Base-by-base conservation (phyloP, 768 basidiomycete genomes). In the Phaeolepiota aurea region DNA sequence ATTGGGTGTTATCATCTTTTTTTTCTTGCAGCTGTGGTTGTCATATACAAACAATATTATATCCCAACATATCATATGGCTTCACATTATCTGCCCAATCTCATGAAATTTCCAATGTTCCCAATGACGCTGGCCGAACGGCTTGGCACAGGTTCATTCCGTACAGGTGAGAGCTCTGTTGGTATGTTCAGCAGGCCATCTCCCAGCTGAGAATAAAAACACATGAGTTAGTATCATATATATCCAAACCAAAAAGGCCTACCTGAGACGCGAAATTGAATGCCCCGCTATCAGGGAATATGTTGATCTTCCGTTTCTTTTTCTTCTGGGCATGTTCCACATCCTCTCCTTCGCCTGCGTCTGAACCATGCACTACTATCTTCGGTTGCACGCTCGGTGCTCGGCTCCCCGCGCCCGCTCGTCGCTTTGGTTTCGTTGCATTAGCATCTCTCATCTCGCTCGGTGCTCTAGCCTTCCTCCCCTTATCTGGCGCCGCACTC, bases 271-370 rank as follows among this genome's bases (percentile, higher is more conserved):
- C 46, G 46, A 68, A 61, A 46, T 69, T 64, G 62, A 77, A 77
- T 16, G 66, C 70, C 13, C 68, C 59, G 23, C 63, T 60, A 18
- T 58, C 40, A 3, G 64, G 62, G 50, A 80, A 80, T n/a, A 82
- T 48, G 44, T 78, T 77, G 40, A 86, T 76, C 59, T 78, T 83
- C 46, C 80, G 72, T 51, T 76, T 82, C 61, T 82, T 84, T 64
- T 80, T 82, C 61, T 75, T 79, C 12, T 61, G 71, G 5, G 44
- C 60, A 28, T 49, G 37, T n/a, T 46, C 56, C 38, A 56, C 50
- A 3, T 50, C 50, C 14, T 52, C 54, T 16, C 45, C 56, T 10
- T 50, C 49, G 20, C 42, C 53, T 23, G 49, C 52, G 12, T 44
- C 46, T 23, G 44, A 31, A 19, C 50, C 22, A 5, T 7, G n/a